Conservation (phyloP, 1,284 basidiomycete species). For the Ustilago xerochloae region DNA sequence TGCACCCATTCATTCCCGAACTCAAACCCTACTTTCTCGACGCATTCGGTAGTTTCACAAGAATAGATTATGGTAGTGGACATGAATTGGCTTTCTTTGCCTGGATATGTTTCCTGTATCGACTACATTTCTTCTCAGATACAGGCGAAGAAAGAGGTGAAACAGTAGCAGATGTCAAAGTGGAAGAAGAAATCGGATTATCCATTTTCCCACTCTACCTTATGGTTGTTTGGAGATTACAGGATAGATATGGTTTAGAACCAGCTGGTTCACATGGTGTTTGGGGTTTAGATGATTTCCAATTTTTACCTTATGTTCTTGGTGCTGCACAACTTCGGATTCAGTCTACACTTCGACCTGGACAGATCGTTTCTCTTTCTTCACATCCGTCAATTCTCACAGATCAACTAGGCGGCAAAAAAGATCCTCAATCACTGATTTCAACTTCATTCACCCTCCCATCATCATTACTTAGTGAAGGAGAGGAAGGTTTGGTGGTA, state of each 20-base stretch:
- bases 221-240: conserved; percentile 83
- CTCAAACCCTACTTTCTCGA: conserved; percentile 81
- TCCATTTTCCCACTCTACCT: conserved; percentile 80
- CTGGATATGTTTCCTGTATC: conserved; percentile 58
- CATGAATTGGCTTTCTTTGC: conserved; percentile 75
- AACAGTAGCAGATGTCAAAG: conserved; percentile 4
- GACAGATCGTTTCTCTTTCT: conserved; percentile 12
- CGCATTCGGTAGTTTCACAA: conserved; percentile 88
- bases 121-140: conserved; percentile 46
- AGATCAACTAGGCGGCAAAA: neutral
- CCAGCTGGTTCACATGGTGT: conserved; percentile 97
- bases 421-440: conserved; percentile 11
- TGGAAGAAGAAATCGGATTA: conserved; percentile 68
- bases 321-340: conserved; percentile 85
- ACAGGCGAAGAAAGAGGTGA: neutral
- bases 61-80: conserved; percentile 96
- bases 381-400: conserved; percentile 7
- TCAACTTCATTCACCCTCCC: neutral
- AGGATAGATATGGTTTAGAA: conserved; percentile 89
- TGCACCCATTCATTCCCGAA: conserved; percentile 73
- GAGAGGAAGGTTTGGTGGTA: neutral
- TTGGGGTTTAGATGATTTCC: conserved; percentile 94
- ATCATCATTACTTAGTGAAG: conserved; percentile 3
- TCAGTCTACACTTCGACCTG: conserved; percentile 16
- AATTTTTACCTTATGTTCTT: conserved; percentile 89